Base-by-base conservation (phyloP, 2,329 filamentous ascomycete genomes). In the Aureobasidium sp. region DNA sequence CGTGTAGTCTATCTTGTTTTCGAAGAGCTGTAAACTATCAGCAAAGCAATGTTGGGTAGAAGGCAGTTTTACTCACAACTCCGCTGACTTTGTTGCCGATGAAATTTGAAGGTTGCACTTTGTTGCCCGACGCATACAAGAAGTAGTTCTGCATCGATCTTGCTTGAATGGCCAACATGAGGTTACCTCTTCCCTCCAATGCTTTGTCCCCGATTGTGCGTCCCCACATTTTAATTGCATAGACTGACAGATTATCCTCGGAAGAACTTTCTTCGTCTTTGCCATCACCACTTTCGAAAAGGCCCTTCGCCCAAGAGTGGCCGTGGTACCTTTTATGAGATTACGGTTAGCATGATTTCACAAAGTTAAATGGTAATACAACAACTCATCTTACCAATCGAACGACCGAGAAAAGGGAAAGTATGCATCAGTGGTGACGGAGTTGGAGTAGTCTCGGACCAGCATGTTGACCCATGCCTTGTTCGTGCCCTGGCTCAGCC, bases 171-270 rank as follows among this genome's bases (percentile, higher is more conserved):
- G 89, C 84, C 24, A 97, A 82, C 83, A 95, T 92, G 60, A 99
- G 77, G 68, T 92, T 93, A 19, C 89, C 71, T 70, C 91, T 82
- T 52, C 88, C 87, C 73, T 93, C 90, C 82, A 97, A 87, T 67
- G 87, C 86, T 5, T 74, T 75, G 74, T 97, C 87, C n/a, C 87
- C 86, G 65, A 81, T 85, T 3, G 88, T 86, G 37, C 81, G 81
- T 5, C 92, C 94, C 94, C 94, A 97, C 86, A 97, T 90, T 79
- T 96, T 96, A 70, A 97, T 75, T 0, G 88, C 90, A 73, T 94
- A 96, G 7, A 85, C 84, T 63, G 89, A 87, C 85, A 97, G 91
- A 65, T 86, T 85, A 73, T 97, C 94, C 75, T 97, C 93, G 0
- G 90, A 93, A 49, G 88, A 90, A 33, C 90, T 94, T 73, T 97